These are phyloP conservation scores for Rhododendron griersonianum DNA, from an alignment of 148 eudicot genomes.

Conservation along the genomic window DNA sequence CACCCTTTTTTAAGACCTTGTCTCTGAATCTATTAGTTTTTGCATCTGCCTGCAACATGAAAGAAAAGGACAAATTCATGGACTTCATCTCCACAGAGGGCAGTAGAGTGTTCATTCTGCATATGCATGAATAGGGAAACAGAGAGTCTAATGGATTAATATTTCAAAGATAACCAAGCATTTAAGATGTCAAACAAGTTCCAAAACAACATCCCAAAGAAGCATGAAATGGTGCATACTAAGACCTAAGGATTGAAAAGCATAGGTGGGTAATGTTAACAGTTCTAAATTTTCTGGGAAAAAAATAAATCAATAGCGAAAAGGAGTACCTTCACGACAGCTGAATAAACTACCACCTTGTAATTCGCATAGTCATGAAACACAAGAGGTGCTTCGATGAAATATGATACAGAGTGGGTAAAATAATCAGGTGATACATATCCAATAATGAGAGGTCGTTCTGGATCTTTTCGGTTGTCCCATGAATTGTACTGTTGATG, in stretches of 20 bases:
- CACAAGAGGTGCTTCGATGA: slow-evolving; percentile 86
- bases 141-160: not conserved
- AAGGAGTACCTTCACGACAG: slow-evolving; percentile 81
- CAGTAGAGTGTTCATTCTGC: not conserved
- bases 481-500: slow-evolving; percentile 84
- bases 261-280: not conserved
- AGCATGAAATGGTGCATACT: not conserved
- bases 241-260: not conserved
- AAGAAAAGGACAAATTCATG: slow-evolving; percentile 14
- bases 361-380: slow-evolving; percentile 72
- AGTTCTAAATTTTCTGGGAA: not conserved
- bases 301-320: not conserved
- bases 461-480: slow-evolving; percentile 88
- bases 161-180: not conserved
- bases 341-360: slow-evolving; percentile 92
- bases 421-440: slow-evolving; percentile 99
- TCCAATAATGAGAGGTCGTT: slow-evolving; percentile 78
- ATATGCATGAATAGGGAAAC: not conserved
- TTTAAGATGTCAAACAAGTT: not conserved
- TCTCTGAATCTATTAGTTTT: slow-evolving; percentile 92
- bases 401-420: slow-evolving; percentile 98
- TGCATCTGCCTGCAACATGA: slow-evolving; percentile 81
- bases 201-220: not conserved
- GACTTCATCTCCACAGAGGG: slow-evolving; percentile 7
- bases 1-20: slow-evolving; percentile 79